Percentiles rank a stretch among this genome's conserved stretches.
Conservation (phyloP, 164 flowering plant genomes). For the Vitis rotundifolia region DNA sequence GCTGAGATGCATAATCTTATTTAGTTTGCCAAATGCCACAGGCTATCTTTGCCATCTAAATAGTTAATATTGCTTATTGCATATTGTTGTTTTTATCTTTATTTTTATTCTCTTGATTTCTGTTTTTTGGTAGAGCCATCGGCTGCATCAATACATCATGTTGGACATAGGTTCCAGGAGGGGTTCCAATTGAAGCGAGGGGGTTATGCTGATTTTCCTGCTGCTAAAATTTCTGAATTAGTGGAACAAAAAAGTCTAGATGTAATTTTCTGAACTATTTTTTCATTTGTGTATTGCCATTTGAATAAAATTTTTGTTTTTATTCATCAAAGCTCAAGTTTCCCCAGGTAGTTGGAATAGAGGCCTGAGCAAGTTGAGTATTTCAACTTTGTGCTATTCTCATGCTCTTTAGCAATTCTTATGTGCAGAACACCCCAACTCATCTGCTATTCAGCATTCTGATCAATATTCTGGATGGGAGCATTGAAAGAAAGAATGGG, state of each 20-base stretch:
- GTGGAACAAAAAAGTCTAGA: constrained; percentile 61
- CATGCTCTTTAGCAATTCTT: constrained; percentile 5
- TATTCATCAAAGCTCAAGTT: neutral
- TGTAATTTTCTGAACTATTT: constrained; percentile 40
- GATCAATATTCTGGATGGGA: constrained; percentile 66
- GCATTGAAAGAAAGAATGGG: constrained; percentile 68
- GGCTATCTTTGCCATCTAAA: neutral
- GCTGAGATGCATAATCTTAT: too few relatives aligned
- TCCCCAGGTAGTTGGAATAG: too few relatives aligned
- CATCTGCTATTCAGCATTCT: constrained; percentile 65
- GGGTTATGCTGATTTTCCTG: constrained; percentile 53
- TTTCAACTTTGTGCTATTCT: constrained; percentile 5
- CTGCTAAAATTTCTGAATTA: constrained; percentile 58
- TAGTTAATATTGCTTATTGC: neutral
- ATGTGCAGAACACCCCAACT: constrained; percentile 73
- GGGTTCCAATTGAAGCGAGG: constrained; percentile 47
- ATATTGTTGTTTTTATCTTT: too few relatives aligned
- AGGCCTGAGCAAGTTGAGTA: neutral
- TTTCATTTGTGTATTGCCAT: neutral
- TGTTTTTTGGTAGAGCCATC: constrained; percentile 28
- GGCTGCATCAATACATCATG: constrained; percentile 34
- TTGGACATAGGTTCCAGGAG: constrained; percentile 44
- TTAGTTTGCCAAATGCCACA: neutral
- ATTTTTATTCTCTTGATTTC: neutral
- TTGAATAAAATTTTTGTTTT: neutral